Conservation (phyloP, 2,329 filamentous ascomycete genomes). For the Chrysoporthe cubensis region DNA sequence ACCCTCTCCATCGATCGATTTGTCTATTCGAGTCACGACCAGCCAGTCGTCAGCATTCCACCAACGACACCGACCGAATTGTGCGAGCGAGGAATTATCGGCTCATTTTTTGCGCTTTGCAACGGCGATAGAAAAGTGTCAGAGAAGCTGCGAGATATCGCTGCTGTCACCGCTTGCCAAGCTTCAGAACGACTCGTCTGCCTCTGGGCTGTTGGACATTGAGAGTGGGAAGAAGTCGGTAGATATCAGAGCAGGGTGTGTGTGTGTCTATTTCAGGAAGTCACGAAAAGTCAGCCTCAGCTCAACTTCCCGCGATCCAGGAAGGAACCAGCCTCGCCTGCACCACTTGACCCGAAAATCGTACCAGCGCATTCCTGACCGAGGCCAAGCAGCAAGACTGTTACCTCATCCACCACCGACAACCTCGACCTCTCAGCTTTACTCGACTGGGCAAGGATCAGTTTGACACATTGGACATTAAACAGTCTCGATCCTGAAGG, state of each 20-base stretch:
- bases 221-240: not conserved
- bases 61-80: not conserved
- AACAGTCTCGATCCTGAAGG: slow-evolving; percentile 12
- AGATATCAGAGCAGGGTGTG: not conserved
- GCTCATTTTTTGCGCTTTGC: not conserved
- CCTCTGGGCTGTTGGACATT: not conserved
- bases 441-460: not conserved
- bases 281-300: slow-evolving; percentile 17
- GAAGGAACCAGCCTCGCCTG: slow-evolving; percentile 21
- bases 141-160: not conserved
- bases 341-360: slow-evolving; percentile 8
- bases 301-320: slow-evolving; percentile 6
- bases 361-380: slow-evolving; percentile 15
- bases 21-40: not conserved
- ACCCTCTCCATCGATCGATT: not conserved
- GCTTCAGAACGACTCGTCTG: no score
- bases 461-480: not conserved
- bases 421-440: not conserved
- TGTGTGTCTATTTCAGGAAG: slow-evolving; percentile 19
- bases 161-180: no score
- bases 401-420: not conserved
- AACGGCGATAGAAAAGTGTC: not conserved
- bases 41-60: not conserved
- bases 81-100: not conserved
- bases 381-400: slow-evolving; percentile 11